Evolutionary conservation across 352 stramenopile species (phyloP).

Genomic region (Phytophthora pini): DNA sequence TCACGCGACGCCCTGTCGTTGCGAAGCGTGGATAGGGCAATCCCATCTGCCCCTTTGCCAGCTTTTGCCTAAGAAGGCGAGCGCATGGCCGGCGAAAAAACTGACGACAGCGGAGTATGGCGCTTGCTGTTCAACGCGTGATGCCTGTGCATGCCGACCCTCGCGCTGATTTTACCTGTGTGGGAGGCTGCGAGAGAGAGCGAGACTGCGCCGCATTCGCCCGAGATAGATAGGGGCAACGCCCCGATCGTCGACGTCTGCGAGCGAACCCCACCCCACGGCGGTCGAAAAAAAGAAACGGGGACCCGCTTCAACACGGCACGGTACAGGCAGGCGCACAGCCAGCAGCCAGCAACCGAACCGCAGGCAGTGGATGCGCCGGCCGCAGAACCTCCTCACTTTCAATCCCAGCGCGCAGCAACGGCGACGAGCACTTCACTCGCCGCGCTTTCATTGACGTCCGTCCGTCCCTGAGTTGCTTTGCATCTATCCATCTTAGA

Average conservation of each 20-base stretch:
- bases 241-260: constrained; percentile 14
- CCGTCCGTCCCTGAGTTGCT: constrained; percentile 2
- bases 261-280: constrained; percentile 30
- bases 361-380: constrained; percentile 30
- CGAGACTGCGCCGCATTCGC: constrained; percentile 1
- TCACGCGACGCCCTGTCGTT: constrained; percentile 24
- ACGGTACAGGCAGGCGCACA: constrained; percentile 24
- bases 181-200: constrained; percentile 47
- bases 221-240: constrained; percentile 26
- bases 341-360: constrained; percentile 39
- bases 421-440: neutral
- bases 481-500: neutral
- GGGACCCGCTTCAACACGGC: constrained; percentile 39
- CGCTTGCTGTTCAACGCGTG: constrained; percentile 26
- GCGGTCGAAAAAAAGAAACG: constrained; percentile 49
- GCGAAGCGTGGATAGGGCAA: constrained; percentile 16
- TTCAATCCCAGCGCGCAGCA: constrained; percentile 28
- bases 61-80: constrained; percentile 29
- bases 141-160: constrained; percentile 16
- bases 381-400: constrained; percentile 21
- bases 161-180: constrained; percentile 35
- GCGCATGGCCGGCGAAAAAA: constrained; percentile 31
- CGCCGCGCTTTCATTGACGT: neutral
- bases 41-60: constrained; percentile 30
- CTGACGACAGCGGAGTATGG: constrained; percentile 36